A percentile compares a stretch with the other conserved stretches of the same genome.
Conservation (phyloP, 2,329 filamentous ascomycete species). For the Verticillium klebahnii region DNA sequence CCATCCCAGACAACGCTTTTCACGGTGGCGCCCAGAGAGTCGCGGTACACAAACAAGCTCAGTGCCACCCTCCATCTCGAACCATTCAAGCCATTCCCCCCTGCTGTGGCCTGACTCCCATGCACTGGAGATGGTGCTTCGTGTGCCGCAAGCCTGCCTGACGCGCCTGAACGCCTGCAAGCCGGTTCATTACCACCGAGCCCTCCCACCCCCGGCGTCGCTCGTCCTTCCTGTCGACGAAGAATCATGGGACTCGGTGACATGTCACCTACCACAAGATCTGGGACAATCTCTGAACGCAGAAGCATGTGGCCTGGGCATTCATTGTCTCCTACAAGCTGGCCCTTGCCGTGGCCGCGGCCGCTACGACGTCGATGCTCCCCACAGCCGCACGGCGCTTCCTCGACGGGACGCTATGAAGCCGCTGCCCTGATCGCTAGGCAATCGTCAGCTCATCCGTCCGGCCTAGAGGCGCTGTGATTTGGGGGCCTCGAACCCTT, state of each 20-base stretch:
- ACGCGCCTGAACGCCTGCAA: conserved; percentile 4
- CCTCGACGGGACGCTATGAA: neutral
- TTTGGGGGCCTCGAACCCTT: neutral
- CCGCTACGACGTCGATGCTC: too few relatives aligned
- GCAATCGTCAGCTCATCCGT: neutral
- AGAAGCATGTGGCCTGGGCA: conserved; percentile 20
- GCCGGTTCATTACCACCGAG: conserved; percentile 6
- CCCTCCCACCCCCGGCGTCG: neutral
- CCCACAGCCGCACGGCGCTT: too few relatives aligned
- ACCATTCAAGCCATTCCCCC: neutral
- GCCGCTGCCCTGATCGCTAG: neutral
- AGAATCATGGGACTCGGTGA: conserved; percentile 22
- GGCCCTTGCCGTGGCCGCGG: too few relatives aligned
- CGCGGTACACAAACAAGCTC: neutral
- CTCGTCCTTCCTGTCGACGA: neutral
- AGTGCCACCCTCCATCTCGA: neutral
- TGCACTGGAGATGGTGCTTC: neutral
- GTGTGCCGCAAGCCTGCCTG: neutral
- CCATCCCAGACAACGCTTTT: too few relatives aligned
- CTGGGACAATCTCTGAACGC: conserved; percentile 28
- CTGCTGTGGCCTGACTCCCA: neutral
- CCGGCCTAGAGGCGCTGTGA: neutral
- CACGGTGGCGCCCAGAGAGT: neutral
- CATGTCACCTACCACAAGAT: conserved; percentile 49
- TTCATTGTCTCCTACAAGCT: neutral